These are phyloP conservation scores for Boletus rubroflammeus DNA, from an alignment of 768 basidiomycete genomes.

Conservation along the genomic window DNA sequence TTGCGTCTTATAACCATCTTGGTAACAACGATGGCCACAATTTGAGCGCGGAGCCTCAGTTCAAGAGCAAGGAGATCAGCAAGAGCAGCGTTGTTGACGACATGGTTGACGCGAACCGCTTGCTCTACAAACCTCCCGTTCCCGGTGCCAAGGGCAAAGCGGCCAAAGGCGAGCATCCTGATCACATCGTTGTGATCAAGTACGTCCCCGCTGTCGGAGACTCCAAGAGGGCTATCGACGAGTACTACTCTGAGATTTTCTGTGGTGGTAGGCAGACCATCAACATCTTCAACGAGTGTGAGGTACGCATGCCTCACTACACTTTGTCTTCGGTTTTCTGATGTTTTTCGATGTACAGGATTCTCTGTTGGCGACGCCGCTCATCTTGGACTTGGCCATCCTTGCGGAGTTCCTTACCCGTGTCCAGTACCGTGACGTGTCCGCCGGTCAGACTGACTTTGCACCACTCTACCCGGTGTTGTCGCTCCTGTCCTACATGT, in stretches of 20 bases:
- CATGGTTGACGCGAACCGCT: conserved; percentile 89
- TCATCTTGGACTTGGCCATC: conserved; percentile 92
- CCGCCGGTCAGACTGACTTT: conserved; percentile 54
- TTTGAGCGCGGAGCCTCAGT: conserved; percentile 85
- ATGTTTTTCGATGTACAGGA: conserved; percentile 46
- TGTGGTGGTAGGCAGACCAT: conserved; percentile 93
- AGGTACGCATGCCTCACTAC: conserved; percentile 44
- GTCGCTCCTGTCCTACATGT: conserved; percentile 93
- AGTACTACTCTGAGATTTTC: conserved; percentile 98
- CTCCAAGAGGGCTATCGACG: conserved; percentile 98
- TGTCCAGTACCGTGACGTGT: conserved; percentile 73
- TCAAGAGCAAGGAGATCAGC: conserved; percentile 98
- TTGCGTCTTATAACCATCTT: conserved; percentile 97
- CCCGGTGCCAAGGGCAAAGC: conserved; percentile 50
- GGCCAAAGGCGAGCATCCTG: conserved; percentile 92
- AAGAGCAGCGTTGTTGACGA: conserved; percentile 98
- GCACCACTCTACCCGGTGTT: conserved; percentile 85
- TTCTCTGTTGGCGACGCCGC: conserved; percentile 90
- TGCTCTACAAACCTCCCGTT: conserved; percentile 83
- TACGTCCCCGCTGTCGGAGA: conserved; percentile 96
- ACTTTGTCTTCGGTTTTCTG: not conserved
- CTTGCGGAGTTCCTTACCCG: conserved; percentile 93
- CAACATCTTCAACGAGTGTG: conserved; percentile 98
- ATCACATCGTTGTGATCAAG: conserved; percentile 96
- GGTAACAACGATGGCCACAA: conserved; percentile 98